These are phyloP conservation scores for Lactuca sativa DNA, from an alignment of 129 eudicot genomes.

Conservation along the genomic window DNA sequence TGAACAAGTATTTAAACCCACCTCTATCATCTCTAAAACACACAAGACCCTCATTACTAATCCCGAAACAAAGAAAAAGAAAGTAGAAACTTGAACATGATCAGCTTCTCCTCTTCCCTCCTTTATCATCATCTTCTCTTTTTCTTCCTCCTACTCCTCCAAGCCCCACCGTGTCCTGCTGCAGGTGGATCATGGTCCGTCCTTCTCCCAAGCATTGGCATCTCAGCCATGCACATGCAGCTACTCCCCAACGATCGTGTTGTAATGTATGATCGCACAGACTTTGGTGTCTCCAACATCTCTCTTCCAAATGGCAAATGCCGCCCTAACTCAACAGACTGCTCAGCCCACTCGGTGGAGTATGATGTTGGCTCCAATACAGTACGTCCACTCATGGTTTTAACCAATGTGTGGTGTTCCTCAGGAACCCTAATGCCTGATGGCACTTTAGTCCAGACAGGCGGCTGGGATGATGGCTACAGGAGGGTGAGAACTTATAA, in stretches of 20 bases:
- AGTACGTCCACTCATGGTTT: slow-evolving; percentile 58
- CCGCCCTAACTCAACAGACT: slow-evolving; percentile 46
- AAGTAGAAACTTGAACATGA: background rate
- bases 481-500: slow-evolving; percentile 34
- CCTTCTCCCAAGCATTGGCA: slow-evolving; percentile 49
- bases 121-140: background rate
- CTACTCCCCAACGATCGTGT: slow-evolving; percentile 64
- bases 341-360: slow-evolving; percentile 81
- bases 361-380: slow-evolving; percentile 50
- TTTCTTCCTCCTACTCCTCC: slow-evolving; percentile 11
- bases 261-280: slow-evolving; percentile 67
- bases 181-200: slow-evolving; percentile 57
- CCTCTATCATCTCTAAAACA: background rate
- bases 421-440: slow-evolving; percentile 62
- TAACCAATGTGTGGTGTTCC: slow-evolving; percentile 77
- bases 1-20: too few species aligned
- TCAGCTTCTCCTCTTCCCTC: background rate
- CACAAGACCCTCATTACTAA: background rate
- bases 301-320: slow-evolving; percentile 53
- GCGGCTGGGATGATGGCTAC: slow-evolving; percentile 70
- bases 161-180: slow-evolving; percentile 8
- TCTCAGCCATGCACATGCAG: slow-evolving; percentile 89
- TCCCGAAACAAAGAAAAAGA: background rate
- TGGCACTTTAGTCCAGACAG: slow-evolving; percentile 58
- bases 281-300: slow-evolving; percentile 67